Evolutionary conservation across 768 basidiomycete species (phyloP).

Genomic region (Hericium erinaceus): DNA sequence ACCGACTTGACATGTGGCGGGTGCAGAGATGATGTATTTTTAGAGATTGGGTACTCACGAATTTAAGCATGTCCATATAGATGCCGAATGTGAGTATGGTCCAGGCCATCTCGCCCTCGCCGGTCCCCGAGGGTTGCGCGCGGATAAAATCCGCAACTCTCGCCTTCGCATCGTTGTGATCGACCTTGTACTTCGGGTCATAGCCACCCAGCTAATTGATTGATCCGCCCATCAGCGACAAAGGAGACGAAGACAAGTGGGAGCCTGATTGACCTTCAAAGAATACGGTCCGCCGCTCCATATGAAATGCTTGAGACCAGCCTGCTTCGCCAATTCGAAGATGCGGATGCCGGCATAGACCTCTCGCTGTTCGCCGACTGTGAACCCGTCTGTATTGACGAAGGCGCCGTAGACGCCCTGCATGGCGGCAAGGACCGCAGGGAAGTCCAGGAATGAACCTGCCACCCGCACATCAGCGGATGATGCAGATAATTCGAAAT

Average conservation of each 20-base stretch:
- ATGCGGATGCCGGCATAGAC: conserved; percentile 12
- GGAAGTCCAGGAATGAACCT: conserved; percentile 13
- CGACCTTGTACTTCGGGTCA: not conserved
- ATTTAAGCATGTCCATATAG: conserved; percentile 12
- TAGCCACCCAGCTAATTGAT: not conserved
- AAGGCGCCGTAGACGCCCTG: conserved; percentile 13
- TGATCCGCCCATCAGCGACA: not conserved
- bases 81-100: conserved; percentile 1
- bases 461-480: too few species aligned
- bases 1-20: not conserved
- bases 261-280: not conserved
- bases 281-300: conserved; percentile 12
- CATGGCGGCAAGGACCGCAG: not conserved
- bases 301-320: conserved; percentile 10
- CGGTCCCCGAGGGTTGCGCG: not conserved
- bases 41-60: not conserved
- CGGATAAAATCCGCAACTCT: not conserved
- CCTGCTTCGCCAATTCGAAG: conserved; percentile 12
- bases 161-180: not conserved
- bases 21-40: not conserved
- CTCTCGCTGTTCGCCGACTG: conserved; percentile 11
- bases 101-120: not conserved
- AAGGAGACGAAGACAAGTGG: not conserved
- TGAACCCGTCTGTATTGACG: conserved; percentile 12
- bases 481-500: not conserved